phyloP scores from a whole-genome alignment of 2,329 filamentous ascomycete genomes.

The Aspergillus tanneri region DNA sequence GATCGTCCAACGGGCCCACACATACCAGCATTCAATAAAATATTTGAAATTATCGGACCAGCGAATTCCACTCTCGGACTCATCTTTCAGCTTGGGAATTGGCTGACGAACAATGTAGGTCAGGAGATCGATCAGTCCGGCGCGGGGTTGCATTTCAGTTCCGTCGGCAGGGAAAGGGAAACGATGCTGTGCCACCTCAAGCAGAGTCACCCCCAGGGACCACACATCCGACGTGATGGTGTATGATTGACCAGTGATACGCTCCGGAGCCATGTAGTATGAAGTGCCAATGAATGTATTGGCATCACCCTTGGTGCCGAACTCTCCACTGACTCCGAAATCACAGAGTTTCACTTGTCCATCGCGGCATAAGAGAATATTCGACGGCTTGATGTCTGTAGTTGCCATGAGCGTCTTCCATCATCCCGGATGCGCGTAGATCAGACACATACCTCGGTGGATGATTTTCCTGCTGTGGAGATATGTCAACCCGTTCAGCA shows the following conservation, averaged over 20 bases:
- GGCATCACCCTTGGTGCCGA: conserved; percentile 96
- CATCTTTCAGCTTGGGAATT: conserved; percentile 93
- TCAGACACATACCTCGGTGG: conserved; percentile 61
- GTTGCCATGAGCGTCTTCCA: neutral
- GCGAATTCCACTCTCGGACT: conserved; percentile 81
- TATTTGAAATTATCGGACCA: conserved; percentile 99
- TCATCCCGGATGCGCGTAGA: neutral
- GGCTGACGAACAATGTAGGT: conserved; percentile 97
- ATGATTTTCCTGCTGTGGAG: conserved; percentile 96
- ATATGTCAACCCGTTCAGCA: conserved; percentile 90
- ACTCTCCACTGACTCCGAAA: conserved; percentile 96
- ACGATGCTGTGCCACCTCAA: conserved; percentile 98
- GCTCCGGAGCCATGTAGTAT: conserved; percentile 98
- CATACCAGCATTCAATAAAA: conserved; percentile 97
- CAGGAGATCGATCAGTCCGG: conserved; percentile 88
- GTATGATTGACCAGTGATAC: conserved; percentile 95
- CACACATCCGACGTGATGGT: conserved; percentile 98
- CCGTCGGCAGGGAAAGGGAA: conserved; percentile 98
- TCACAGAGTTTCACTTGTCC: conserved; percentile 97
- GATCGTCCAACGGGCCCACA: neutral
- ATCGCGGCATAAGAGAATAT: conserved; percentile 87
- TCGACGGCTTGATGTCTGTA: conserved; percentile 91
- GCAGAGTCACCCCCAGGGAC: conserved; percentile 91
- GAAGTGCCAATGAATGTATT: conserved; percentile 99
- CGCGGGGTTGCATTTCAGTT: conserved; percentile 89